Evolutionary conservation across 495 filamentous ascomycete genomes (phyloP).

Genomic region (Immersiella caudata): DNA sequence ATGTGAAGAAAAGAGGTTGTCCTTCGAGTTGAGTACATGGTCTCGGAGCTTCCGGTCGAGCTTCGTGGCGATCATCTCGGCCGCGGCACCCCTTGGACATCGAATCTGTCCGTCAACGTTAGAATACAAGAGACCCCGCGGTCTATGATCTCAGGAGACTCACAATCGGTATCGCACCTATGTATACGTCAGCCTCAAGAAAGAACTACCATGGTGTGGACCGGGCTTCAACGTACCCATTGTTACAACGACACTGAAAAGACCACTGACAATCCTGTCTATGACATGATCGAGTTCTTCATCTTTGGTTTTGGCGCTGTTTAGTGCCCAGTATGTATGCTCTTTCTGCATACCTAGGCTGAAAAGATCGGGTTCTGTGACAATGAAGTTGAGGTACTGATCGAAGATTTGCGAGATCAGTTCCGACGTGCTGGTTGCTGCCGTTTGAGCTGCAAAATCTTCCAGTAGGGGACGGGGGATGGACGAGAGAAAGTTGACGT

Average conservation of each 20-base stretch:
- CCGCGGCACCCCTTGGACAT: conserved; percentile 87
- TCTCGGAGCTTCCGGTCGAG: conserved; percentile 95
- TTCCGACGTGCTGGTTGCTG: conserved; percentile 78
- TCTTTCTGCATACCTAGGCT: conserved; percentile 88
- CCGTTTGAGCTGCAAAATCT: conserved; percentile 91
- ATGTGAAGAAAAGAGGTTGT: conserved; percentile 78
- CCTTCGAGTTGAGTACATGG: conserved; percentile 95
- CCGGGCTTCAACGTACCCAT: conserved; percentile 65
- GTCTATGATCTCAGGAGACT: conserved; percentile 5
- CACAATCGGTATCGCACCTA: conserved; percentile 81
- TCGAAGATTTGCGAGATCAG: conserved; percentile 92
- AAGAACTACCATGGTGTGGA: not conserved
- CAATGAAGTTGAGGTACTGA: conserved; percentile 97
- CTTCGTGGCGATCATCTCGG: conserved; percentile 91
- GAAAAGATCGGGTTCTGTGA: conserved; percentile 93
- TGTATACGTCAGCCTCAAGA: conserved; percentile 10
- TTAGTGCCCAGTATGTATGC: conserved; percentile 86
- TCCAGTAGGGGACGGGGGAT: conserved; percentile 91
- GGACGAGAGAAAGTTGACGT: conserved; percentile 96
- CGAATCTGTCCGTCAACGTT: conserved; percentile 58
- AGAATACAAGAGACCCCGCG: not conserved
- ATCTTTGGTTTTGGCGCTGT: conserved; percentile 88
- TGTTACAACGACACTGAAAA: conserved; percentile 96
- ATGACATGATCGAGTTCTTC: conserved; percentile 84
- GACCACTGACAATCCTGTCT: conserved; percentile 87